Evolutionary conservation across 2,329 filamentous ascomycete genomes (phyloP).

Genomic region (Arthrinium phaeospermum): DNA sequence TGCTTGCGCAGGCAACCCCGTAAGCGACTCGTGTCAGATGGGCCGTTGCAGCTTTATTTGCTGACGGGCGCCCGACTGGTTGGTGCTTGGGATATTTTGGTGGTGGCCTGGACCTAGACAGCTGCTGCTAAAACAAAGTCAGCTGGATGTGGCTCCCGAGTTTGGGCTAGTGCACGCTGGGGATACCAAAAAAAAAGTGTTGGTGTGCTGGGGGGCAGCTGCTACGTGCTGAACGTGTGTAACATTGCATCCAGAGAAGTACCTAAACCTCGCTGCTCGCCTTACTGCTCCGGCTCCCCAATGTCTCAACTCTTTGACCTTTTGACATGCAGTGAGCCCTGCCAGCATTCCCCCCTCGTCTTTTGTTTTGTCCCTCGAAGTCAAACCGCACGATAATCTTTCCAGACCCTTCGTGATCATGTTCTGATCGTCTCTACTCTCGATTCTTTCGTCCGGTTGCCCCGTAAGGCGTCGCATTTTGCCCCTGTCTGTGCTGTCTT

Average conservation of each 20-base stretch:
- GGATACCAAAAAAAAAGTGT: slow-evolving; percentile 16
- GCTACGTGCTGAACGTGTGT: neutral
- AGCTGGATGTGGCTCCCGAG: slow-evolving; percentile 12
- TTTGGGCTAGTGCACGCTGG: neutral
- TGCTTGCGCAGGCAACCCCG: slow-evolving; percentile 9
- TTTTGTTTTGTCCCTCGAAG: slow-evolving; percentile 1
- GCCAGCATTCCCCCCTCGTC: slow-evolving; percentile 5
- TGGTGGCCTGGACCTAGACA: slow-evolving; percentile 8
- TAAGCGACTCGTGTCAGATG: slow-evolving; percentile 10
- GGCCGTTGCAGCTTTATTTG: slow-evolving; percentile 12
- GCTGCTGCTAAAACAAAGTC: neutral
- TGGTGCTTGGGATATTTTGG: neutral
- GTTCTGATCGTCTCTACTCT: neutral
- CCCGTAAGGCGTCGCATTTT: neutral
- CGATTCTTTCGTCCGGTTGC: neutral
- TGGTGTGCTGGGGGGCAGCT: slow-evolving; percentile 6
- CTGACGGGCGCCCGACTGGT: neutral
- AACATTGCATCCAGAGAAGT: slow-evolving; percentile 6
- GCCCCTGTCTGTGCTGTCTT: slow-evolving; percentile 11
- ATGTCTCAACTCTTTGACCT: slow-evolving; percentile 15
- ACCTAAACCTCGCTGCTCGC: neutral
- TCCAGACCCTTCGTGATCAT: neutral
- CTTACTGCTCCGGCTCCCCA: neutral
- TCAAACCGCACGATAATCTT: slow-evolving; percentile 3
- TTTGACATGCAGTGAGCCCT: slow-evolving; percentile 5